phyloP scores from a whole-genome alignment of 345 rosid species.

The Murraya paniculata region DNA sequence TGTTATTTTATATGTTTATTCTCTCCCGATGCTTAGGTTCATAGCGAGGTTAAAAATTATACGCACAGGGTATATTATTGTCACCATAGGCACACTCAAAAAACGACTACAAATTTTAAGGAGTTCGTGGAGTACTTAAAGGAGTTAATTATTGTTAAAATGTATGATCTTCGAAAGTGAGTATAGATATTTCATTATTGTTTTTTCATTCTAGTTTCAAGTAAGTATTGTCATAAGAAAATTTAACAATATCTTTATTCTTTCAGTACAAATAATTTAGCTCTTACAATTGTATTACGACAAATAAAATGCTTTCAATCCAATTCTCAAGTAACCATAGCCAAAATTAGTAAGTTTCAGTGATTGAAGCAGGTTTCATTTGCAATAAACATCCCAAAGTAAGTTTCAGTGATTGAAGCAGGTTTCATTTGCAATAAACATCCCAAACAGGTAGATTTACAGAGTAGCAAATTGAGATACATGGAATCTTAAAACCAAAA shows the following conservation, averaged over 20 bases:
- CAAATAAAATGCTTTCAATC: background rate
- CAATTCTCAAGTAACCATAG: background rate
- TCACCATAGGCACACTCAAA: background rate
- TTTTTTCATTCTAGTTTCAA: too few relatives aligned
- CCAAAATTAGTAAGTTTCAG: background rate
- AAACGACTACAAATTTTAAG: background rate
- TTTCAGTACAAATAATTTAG: background rate
- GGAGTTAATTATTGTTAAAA: background rate
- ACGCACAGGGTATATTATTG: background rate
- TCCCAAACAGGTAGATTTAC: slow-evolving; percentile 3
- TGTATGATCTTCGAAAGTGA: background rate
- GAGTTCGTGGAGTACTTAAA: background rate
- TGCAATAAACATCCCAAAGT: background rate
- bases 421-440: slow-evolving; percentile 6
- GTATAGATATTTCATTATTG: background rate
- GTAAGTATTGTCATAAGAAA: too few relatives aligned
- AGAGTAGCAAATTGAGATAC: slow-evolving; percentile 6
- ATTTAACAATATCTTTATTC: background rate
- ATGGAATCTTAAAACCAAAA: background rate
- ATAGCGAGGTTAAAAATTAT: background rate
- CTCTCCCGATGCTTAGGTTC: background rate
- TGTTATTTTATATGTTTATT: background rate
- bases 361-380: background rate
- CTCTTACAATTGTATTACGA: background rate
- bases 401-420: background rate